A percentile compares a stretch with the other conserved stretches of the same genome.
phyloP scores from a whole-genome alignment of 495 filamentous ascomycete species.

The Hyaloscypha finlandica region DNA sequence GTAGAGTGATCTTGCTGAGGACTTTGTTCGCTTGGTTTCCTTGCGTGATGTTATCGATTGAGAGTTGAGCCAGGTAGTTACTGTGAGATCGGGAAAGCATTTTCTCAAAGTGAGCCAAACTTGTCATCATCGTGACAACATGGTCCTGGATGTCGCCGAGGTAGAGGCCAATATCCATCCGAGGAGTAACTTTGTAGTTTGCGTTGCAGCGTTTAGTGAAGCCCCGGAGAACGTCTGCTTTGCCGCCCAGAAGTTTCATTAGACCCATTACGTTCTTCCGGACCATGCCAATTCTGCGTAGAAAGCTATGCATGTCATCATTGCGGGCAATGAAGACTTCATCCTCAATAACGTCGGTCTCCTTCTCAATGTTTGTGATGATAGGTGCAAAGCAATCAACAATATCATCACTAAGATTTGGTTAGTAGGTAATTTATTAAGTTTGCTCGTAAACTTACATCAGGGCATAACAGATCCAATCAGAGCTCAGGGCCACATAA shows the following conservation, averaged over 20 bases:
- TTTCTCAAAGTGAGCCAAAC: constrained; percentile 93
- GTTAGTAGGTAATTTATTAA: constrained; percentile 32
- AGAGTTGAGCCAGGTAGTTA: constrained; percentile 95
- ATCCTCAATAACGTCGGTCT: constrained; percentile 93
- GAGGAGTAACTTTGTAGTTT: constrained; percentile 89
- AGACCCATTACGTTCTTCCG: constrained; percentile 94
- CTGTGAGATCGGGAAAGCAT: constrained; percentile 94
- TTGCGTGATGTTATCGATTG: constrained; percentile 81
- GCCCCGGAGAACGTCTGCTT: constrained; percentile 94
- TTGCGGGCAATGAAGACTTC: constrained; percentile 87
- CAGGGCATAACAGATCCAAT: constrained; percentile 99
- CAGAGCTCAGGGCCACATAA: constrained; percentile 86
- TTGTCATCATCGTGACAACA: constrained; percentile 98
- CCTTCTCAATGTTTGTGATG: constrained; percentile 79
- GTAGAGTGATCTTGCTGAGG: constrained; percentile 90
- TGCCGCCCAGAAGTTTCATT: constrained; percentile 90
- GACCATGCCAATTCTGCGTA: constrained; percentile 84
- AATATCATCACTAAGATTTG: constrained; percentile 75
- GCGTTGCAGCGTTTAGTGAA: constrained; percentile 99
- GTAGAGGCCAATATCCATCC: constrained; percentile 94
- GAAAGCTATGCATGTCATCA: constrained; percentile 81
- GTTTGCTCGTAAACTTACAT: constrained; percentile 61
- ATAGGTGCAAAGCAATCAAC: constrained; percentile 93
- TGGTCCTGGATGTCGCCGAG: constrained; percentile 97
- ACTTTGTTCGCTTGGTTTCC: constrained; percentile 82